These are phyloP conservation scores for Auricularia auricula-judae DNA, from an alignment of 768 basidiomycete genomes.

Conservation along the genomic window DNA sequence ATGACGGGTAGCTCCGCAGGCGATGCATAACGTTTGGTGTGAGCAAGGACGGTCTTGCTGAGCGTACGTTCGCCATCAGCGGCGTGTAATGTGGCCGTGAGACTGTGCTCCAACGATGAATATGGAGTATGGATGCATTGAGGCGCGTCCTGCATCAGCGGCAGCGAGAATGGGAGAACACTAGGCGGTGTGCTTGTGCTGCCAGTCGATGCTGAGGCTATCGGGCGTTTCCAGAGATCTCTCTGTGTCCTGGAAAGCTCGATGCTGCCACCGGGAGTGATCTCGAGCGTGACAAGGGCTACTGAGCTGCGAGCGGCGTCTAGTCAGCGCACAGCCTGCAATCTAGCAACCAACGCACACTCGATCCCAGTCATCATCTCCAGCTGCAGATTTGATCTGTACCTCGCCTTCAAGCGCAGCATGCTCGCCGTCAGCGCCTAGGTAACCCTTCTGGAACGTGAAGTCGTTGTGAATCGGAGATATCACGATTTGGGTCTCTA, in stretches of 20 bases:
- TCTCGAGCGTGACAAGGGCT: constrained; percentile 55
- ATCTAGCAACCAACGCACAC: constrained; percentile 44
- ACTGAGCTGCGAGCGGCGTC: constrained; percentile 36
- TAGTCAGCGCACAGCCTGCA: not conserved
- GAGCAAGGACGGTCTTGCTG: constrained; percentile 50
- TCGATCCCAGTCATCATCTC: constrained; percentile 40
- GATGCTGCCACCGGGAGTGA: constrained; percentile 46
- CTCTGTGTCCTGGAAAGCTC: constrained; percentile 53
- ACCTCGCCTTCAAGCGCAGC: constrained; percentile 83
- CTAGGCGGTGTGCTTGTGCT: constrained; percentile 31
- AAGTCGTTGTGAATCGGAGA: constrained; percentile 57
- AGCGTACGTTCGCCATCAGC: constrained; percentile 26
- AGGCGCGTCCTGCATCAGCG: constrained; percentile 67
- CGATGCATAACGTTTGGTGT: constrained; percentile 68
- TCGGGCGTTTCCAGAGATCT: constrained; percentile 39
- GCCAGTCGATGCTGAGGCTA: constrained; percentile 15
- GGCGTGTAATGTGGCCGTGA: constrained; percentile 58
- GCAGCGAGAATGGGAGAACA: constrained; percentile 72
- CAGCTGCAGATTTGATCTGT: constrained; percentile 62
- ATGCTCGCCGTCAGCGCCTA: constrained; percentile 73
- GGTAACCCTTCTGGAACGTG: constrained; percentile 76
- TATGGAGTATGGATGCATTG: constrained; percentile 70
- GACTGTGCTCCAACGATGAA: constrained; percentile 59
- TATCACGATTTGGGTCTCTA: constrained; percentile 53
- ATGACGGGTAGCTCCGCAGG: constrained; percentile 43